Evolutionary conservation across 495 filamentous ascomycete species (phyloP), one percentile per base, ranked within the genome.

Genomic region (Xylaria flabelliformis): DNA sequence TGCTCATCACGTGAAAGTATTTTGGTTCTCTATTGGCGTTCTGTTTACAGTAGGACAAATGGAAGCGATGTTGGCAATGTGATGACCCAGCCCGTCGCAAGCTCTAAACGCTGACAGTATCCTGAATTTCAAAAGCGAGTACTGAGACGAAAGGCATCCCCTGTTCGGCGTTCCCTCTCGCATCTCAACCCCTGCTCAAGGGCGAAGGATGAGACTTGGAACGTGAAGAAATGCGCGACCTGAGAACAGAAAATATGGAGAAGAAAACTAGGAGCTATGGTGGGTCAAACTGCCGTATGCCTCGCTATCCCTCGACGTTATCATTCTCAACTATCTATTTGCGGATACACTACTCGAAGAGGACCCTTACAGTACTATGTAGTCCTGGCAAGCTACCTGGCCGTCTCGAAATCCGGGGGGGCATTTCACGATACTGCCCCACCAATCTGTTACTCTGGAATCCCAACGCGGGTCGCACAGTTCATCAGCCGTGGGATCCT

Each of bases 131-230:
- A 56, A 61, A 70, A 51, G 65, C 73, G 75, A 71, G 68, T 70
- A 71, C 55, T 68, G 72, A 76, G 74, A 67, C 70, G 29, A 69
- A 67, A 73, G 74, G 72, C 73, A 67, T 21, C 74, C 72, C 72
- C 78, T 74, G 76, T 72, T 74, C 64, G 70, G 55, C 34, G 62
- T 73, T 70, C 26, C 26, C 26, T 51, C 76, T 80, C 80, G 78
- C 80, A 76, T 81, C 75, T 77, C 74, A 44, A 79, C 76, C 80
- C 80, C 72, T 74, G 80, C 76, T 50, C 61, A 51, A 76, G 67
- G 74, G 78, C 70, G 77, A 61, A 76, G 67, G 69, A 73, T 80
- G 81, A 83, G 80, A 81, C 81, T 75, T 59, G 55, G 59, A 51
- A 59, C 56, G 63, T 69, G 53, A 74, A 55, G 62, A 50, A 69